Base-by-base conservation (phyloP, 257 asterid species). In the Scutellaria galericulata region DNA sequence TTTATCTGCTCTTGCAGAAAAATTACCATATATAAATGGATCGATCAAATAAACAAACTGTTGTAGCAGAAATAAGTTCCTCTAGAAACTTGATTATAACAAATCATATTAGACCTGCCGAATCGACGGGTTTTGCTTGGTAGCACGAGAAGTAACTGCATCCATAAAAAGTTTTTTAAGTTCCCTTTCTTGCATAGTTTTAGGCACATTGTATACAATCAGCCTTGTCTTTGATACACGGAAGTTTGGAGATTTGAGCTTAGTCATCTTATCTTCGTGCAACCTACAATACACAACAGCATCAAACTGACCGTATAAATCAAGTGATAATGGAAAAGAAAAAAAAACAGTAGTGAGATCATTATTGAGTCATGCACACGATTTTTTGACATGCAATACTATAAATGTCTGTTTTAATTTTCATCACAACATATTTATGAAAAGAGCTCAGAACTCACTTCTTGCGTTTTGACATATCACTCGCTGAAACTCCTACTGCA, bases 241-340 rank as follows among this genome's bases (percentile, higher is more conserved):
- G 63, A 95, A 88, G 84, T 95, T 95, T 8, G 99, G 99, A 40
- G 99, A 95, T 27, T 83, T 87, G 64, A 95, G 90, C 84, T 95
- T 95, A 71, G 81, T 55, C 83, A 54, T 83, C 86, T 92, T 95
- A 71, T 88, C 91, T 77, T 86, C 95, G 15, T 95, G 88, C 94
- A 92, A 85, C 88, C 99, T 95, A 64, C 84, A 75, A 58, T 24
- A 58, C 10, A 37, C 2, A 45, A 71, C 14, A 45, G 47, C 63
- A 57, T 50, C 42, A 41, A 54, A 65, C 18, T 73, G 27, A 67
- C 46, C 31, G 68, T 52, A 44, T 14, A 73, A 48, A 24, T 18
- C 20, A 58, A 35, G 46, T 59, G 47, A 20, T 20, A 48, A 18
- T 44, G 50, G 52, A 64, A 74, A 60, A 40, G 10, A 61, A 42